Evolutionary conservation across 176 grass and related monocot genomes (phyloP).

Genomic region (Thalia dealbata): DNA sequence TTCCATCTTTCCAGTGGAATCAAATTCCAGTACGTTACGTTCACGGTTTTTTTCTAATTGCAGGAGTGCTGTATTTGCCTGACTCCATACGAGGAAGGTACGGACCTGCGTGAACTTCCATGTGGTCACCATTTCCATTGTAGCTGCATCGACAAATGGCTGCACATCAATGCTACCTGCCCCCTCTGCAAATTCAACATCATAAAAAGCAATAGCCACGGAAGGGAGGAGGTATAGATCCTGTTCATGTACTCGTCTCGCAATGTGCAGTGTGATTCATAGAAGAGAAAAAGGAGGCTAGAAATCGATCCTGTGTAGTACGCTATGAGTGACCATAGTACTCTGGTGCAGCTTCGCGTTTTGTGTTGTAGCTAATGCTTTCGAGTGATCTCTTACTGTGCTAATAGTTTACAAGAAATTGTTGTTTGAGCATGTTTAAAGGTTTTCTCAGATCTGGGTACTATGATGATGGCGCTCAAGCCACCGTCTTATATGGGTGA

Average conservation of each 20-base stretch:
- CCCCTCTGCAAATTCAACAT: conserved; percentile 7
- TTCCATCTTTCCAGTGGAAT: not conserved
- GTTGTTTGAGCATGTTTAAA: too few species aligned
- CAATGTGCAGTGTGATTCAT: not conserved
- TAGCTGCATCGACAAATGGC: conserved; percentile 5
- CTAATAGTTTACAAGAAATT: too few species aligned
- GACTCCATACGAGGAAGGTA: not conserved
- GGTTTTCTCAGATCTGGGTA: too few species aligned
- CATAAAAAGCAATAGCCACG: not conserved
- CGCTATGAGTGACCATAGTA: too few species aligned
- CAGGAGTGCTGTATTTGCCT: conserved; percentile 9
- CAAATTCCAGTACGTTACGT: not conserved
- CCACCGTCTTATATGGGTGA: too few species aligned
- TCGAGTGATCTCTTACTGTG: too few species aligned
- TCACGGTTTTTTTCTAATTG: not conserved
- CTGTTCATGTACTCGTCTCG: not conserved
- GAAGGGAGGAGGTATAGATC: conserved; percentile 8
- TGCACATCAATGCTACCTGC: conserved; percentile 66
- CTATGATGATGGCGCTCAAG: too few species aligned
- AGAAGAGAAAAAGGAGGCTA: not conserved
- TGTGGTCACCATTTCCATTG: conserved; percentile 36
- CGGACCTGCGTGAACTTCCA: conserved; percentile 40
- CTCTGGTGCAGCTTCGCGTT: too few species aligned
- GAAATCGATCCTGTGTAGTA: too few species aligned
- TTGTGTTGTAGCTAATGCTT: too few species aligned